These are phyloP conservation scores for Nakazawaea wickerhamii DNA, from an alignment of 805 yeast species.

Conservation along the genomic window DNA sequence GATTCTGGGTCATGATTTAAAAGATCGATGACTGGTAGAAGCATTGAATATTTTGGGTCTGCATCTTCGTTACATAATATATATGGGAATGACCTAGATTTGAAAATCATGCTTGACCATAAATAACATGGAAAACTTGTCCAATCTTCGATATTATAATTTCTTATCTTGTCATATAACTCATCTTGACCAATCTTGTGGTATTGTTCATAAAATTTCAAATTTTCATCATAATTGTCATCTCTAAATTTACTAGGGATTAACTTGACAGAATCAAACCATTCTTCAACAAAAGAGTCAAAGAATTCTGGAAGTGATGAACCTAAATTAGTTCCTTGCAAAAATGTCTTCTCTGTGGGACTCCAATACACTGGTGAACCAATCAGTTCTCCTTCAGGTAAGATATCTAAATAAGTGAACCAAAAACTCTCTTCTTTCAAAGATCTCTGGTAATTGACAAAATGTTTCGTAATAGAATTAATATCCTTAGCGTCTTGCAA, in stretches of 20 bases:
- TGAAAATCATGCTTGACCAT: slow-evolving; percentile 70
- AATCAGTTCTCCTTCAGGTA: slow-evolving; percentile 35
- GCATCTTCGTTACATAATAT: slow-evolving; percentile 40
- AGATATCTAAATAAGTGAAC: slow-evolving; percentile 26
- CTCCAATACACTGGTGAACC: slow-evolving; percentile 69
- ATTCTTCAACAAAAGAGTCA: slow-evolving; percentile 48
- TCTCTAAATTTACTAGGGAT: slow-evolving; percentile 17
- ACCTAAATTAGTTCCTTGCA: slow-evolving; percentile 70
- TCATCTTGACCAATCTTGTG: slow-evolving; percentile 4
- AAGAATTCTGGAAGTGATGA: slow-evolving; percentile 45
- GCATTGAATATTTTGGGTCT: slow-evolving; percentile 48
- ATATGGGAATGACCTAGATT: slow-evolving; percentile 79
- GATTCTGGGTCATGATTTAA: slow-evolving; percentile 65
- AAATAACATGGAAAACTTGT: slow-evolving; percentile 59
- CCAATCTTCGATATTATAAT: slow-evolving; percentile 36
- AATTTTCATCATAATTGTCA: slow-evolving; percentile 19
- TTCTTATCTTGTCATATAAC: background rate
- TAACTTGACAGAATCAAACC: slow-evolving; percentile 33
- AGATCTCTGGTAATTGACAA: slow-evolving; percentile 16
- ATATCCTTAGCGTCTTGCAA: slow-evolving; percentile 2
- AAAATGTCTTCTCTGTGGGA: slow-evolving; percentile 38
- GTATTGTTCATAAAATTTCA: slow-evolving; percentile 23
- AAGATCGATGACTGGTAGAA: slow-evolving; percentile 74
- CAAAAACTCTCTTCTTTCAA: slow-evolving; percentile 13
- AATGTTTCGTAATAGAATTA: slow-evolving; percentile 12